Base-by-base conservation (phyloP, 129 eudicot genomes). In the Flaveria trinervia region DNA sequence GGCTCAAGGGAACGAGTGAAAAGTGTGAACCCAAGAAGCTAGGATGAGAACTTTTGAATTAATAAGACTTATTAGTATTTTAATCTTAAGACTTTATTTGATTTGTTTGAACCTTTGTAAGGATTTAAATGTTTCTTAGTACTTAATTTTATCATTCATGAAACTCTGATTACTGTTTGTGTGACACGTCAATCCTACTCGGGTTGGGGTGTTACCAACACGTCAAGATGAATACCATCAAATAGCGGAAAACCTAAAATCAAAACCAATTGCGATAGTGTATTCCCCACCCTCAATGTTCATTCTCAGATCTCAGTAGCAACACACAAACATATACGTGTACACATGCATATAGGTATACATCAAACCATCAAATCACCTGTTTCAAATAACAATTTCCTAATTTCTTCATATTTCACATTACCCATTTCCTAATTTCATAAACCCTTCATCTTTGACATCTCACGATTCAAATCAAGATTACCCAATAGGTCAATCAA, bases 311-410 rank as follows among this genome's bases (percentile, higher is more conserved):
- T 8, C 80, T 39, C 67, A 52, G 59, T 66, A 66, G 12, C 50
- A 75, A 77, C 33, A 50, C 65, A 2, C 30, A 68, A 16, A 0
- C 52, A 56, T 44, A 41, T 41, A 54, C 22, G 30, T 56, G 20
- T 26, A 12, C 55, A n/a, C 49, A 50, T 57, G 25, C 25, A 11
- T 55, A 65, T 56, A 75, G 48, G 30, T 20, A 51, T 60, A 70
- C 25, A 64, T 30, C 68, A 28, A 79, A 39, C 16, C 81, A 75
- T 79, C 65, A 72, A 80, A 77, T 73, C 82, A 20, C 66, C 70
- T 49, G 54, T 49, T 46, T 79, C 73, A 62, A 64, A 60, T 74
- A 28, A 28, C 56, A 36, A 48, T 78, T 72, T 56, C n/a, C n/a
- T n/a, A n/a, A 76, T 72, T 77, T 73, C 74, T 46, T 65, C 78